Base-by-base conservation (phyloP, 495 filamentous ascomycete species). In the Pseudevernia furfuracea region DNA sequence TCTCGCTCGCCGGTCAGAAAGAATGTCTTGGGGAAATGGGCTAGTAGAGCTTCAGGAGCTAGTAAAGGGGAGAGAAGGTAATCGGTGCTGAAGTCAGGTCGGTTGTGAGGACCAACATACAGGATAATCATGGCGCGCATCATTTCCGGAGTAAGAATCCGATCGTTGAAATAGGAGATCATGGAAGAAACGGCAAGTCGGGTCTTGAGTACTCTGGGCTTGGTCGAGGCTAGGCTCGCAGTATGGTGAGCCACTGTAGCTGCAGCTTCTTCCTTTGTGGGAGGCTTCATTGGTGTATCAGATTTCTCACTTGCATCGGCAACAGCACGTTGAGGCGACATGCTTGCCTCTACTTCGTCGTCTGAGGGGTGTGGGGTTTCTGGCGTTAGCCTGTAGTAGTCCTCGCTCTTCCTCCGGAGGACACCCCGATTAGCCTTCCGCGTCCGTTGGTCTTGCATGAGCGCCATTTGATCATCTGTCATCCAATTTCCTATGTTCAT, bases 401-500 rank as follows among this genome's bases (percentile, higher is more conserved):
- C 83, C 69, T 85, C 87, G 55, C 84, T 89, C 75, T 97, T 97
- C 60, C 87, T 81, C 25, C 83, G 81, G 8, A 97, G 72, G 59
- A 97, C 84, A 53, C 82, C 80, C 63, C 81, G 82, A 70, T 97
- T 96, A 3, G 86, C 90, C 64, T 85, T 85, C 4, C 92, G 84
- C 63, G 83, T 85, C 60, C 84, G 81, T 48, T 89, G 87, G 64
- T 96, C 91, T 66, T 92, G 87, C 61, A 98, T 96, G 46, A 97
- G 76, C 0, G 89, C 81, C 90, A 97, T 94, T 72, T 97, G 92
- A 72, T 97, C 94, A 69, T 98, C 95, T 0, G 88, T 91, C 92
- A 98, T 97, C 94, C 94, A 98, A 69, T 91, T 97, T n/a, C 89
- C 89, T 59, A 97, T 96, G 72, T 91, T 96, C 85, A 97, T 88